These are phyloP conservation scores for Paracamarosporium sp. DNA, from an alignment of 2,329 filamentous ascomycete genomes.

Conservation along the genomic window DNA sequence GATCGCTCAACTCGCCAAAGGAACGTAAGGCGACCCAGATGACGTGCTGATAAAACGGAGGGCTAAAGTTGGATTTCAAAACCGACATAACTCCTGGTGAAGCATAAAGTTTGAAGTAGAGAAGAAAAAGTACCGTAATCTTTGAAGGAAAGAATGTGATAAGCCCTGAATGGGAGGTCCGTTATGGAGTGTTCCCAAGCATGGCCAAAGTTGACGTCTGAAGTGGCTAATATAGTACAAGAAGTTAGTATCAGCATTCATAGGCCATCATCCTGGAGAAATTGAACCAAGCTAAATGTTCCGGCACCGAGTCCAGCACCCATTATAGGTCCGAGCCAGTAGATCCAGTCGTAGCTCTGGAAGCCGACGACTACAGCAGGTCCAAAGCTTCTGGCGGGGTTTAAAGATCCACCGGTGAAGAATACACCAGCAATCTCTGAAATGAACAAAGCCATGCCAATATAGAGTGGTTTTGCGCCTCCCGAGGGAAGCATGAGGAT, in stretches of 20 bases:
- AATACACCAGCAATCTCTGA: slow-evolving; percentile 57
- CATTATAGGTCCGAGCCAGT: slow-evolving; percentile 53
- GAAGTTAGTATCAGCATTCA: neutral
- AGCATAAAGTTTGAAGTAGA: neutral
- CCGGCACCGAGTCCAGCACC: slow-evolving; percentile 53
- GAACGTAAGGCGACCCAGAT: neutral
- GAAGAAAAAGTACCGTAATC: neutral
- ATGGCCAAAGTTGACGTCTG: too few species aligned
- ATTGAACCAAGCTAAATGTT: slow-evolving; percentile 54
- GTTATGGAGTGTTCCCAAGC: too few species aligned
- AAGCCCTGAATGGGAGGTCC: neutral
- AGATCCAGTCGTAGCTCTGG: slow-evolving; percentile 52
- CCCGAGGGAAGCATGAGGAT: slow-evolving; percentile 65
- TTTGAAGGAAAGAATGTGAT: neutral
- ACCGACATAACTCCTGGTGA: neutral
- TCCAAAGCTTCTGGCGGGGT: slow-evolving; percentile 55
- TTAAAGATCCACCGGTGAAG: slow-evolving; percentile 55
- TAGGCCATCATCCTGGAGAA: slow-evolving; percentile 10
- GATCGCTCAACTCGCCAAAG: neutral
- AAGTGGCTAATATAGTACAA: neutral
- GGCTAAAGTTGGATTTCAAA: neutral
- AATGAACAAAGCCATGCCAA: slow-evolving; percentile 74
- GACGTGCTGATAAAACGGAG: neutral
- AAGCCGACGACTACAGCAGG: slow-evolving; percentile 51
- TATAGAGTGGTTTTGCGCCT: slow-evolving; percentile 72